Evolutionary conservation across 352 stramenopile species (phyloP).

Genomic region (Globisporangium spinosum): DNA sequence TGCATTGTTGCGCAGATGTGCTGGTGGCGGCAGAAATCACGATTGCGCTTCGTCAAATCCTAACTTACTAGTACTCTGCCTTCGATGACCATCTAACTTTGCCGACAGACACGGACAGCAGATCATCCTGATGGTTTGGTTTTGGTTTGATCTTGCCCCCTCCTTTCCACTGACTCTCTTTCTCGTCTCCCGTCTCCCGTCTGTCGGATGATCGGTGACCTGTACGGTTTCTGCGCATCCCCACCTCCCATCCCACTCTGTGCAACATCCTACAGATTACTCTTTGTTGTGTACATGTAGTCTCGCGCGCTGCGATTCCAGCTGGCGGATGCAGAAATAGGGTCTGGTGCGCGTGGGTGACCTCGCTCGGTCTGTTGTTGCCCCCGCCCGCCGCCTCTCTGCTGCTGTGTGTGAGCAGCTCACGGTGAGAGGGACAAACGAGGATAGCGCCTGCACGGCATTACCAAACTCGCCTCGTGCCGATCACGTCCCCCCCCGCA

Average conservation of each 20-base stretch:
- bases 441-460: conserved; percentile 5
- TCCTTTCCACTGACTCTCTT: background rate
- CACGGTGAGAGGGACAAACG: background rate
- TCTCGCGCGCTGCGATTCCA: conserved; percentile 3
- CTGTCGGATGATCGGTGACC: background rate
- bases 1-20: too few species aligned
- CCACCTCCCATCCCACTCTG: background rate
- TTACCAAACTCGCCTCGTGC: conserved; percentile 6
- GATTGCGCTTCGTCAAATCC: too few species aligned
- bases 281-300: background rate
- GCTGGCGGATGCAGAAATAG: conserved; percentile 1
- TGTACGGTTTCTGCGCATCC: background rate
- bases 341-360: background rate
- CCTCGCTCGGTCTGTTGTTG: background rate
- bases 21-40: too few species aligned
- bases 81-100: too few species aligned
- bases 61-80: too few species aligned
- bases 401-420: background rate
- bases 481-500: background rate
- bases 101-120: too few species aligned
- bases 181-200: background rate
- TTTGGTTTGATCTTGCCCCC: too few species aligned
- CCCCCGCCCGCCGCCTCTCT: too few species aligned
- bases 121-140: too few species aligned
- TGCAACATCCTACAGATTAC: background rate